phyloP scores from a whole-genome alignment of 805 yeast species.

The Ascoidea tarda region DNA sequence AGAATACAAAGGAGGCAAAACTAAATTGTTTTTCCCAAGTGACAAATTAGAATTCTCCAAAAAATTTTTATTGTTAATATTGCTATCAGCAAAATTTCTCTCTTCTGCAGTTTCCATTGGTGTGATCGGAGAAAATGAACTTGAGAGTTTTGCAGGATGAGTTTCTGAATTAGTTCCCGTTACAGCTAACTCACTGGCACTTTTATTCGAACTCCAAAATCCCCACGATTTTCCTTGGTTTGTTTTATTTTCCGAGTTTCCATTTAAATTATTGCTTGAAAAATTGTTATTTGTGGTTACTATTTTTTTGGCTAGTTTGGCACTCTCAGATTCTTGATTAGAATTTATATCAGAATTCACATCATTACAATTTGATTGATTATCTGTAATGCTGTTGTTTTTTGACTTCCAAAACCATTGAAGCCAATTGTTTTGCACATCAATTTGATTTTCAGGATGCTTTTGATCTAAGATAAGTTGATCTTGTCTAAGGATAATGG shows the following conservation, averaged over 20 bases:
- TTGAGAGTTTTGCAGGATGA: background rate
- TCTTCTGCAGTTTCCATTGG: background rate
- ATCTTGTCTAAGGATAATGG: too few species aligned
- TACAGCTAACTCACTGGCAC: background rate
- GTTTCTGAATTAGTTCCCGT: background rate
- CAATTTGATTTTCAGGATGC: too few species aligned
- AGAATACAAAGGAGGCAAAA: background rate
- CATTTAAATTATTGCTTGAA: too few species aligned
- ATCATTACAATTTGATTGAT: too few species aligned
- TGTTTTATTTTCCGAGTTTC: background rate
- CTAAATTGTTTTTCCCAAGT: background rate
- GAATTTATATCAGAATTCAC: too few species aligned
- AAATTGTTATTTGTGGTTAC: background rate
- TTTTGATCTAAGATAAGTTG: too few species aligned
- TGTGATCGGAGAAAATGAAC: background rate
- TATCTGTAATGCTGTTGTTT: too few species aligned
- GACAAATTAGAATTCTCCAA: background rate
- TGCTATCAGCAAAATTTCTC: too few species aligned
- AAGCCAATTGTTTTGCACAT: too few species aligned
- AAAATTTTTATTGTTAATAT: too few species aligned
- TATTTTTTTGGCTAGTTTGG: background rate
- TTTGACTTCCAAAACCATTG: too few species aligned
- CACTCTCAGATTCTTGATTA: background rate
- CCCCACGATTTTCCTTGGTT: background rate
- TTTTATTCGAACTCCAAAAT: background rate